phyloP scores from a whole-genome alignment of 345 rosid species.

The Populus davidiana region DNA sequence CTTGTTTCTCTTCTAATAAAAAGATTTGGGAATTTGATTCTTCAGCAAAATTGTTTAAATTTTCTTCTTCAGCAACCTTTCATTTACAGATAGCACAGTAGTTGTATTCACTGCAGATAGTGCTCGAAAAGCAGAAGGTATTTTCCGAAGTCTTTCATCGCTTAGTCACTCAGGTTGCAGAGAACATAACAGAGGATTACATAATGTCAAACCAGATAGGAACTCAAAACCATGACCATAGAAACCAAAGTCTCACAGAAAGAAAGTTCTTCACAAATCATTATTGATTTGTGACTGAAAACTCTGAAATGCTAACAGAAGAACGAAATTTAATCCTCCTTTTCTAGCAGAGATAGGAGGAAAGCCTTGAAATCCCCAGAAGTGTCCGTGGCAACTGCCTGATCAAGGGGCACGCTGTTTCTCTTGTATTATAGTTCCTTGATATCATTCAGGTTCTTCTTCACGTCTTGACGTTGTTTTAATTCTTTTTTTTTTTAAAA shows the following conservation, averaged over 20 bases:
- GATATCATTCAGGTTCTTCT: slow-evolving; percentile 48
- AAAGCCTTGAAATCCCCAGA: slow-evolving; percentile 53
- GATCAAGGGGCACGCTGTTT: slow-evolving; percentile 50
- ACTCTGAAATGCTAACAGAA: background rate
- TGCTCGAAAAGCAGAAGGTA: too few species aligned
- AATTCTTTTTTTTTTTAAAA: too few species aligned
- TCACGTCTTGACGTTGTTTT: too few species aligned
- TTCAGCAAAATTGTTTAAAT: too few species aligned
- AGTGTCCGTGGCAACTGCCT: slow-evolving; percentile 54
- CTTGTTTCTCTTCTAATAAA: too few species aligned
- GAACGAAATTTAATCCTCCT: slow-evolving; percentile 20
- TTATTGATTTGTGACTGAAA: background rate
- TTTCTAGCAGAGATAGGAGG: slow-evolving; percentile 55
- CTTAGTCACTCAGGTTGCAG: background rate
- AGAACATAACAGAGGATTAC: background rate
- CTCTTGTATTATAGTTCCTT: slow-evolving; percentile 54
- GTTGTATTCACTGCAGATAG: too few species aligned
- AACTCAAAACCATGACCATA: background rate
- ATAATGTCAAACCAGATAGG: too few species aligned
- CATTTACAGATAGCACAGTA: too few species aligned
- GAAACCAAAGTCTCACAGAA: background rate
- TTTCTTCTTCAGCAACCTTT: too few species aligned
- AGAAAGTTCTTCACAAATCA: background rate
- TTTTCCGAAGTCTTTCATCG: too few species aligned
- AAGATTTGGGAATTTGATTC: too few species aligned